Evolutionary conservation across 1,284 basidiomycete species (phyloP), one percentile per base, ranked within the genome.

Genomic region (Phellopilus nigrolimitatus): DNA sequence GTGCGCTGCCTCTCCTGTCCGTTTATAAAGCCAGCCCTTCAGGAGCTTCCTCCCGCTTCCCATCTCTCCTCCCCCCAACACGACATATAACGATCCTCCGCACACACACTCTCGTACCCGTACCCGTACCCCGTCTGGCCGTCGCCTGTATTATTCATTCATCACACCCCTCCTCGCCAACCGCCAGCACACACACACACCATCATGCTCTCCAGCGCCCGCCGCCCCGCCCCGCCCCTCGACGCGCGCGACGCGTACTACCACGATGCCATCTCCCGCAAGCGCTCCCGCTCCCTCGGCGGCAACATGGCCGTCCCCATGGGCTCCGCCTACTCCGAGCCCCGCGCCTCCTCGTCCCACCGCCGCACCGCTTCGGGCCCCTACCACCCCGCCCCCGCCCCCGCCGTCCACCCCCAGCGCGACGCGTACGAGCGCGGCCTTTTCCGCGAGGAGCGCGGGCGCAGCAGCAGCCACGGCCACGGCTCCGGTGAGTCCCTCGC

Each of bases 271-370:
- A 46, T 52, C 22, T 33, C 41, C 8, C 50, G 50, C 22, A 28
- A 46, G 27, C 50, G 50, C 10, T 46, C 31, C 15, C 34, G 43
- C 21, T 46, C 42, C 34, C 31, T 52, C 17, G 50, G 24, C 25
- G 50, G 50, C 17, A 42, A 42, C 36, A 15, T 52, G 25, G 50
- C 50, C 24, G 50, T 52, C 17, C 50, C 50, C 19, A 36, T 52
- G 25, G 43, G 50, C 24, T 30, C 50, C 8, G 50, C 50, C 7
- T 52, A 52, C 36, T 52, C 50, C 10, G 50, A 52, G 17, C 50
- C 50, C n/a, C 42, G 27, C 31, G n/a, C 24, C 19, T 30, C 31
- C 19, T 40, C 48, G 8, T 22, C 30, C 8, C 42, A 52, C 34
- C 42, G 42, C 8, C 33, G 50, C n/a, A 38, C 31, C 9, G 42